phyloP scores from a whole-genome alignment of 2,329 filamentous ascomycete genomes.

The Mariannaea sp. region DNA sequence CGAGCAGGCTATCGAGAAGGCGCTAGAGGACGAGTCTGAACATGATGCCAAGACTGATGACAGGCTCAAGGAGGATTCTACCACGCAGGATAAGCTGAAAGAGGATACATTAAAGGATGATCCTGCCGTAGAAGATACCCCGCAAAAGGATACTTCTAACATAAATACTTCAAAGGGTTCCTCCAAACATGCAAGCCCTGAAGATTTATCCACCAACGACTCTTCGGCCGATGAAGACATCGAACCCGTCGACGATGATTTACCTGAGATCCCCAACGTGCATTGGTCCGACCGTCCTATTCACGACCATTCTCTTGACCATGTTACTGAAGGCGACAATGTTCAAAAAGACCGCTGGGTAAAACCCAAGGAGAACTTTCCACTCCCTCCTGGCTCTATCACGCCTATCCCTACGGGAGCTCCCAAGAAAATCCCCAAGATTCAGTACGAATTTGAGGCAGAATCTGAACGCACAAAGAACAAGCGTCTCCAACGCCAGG shows the following conservation, averaged over 20 bases:
- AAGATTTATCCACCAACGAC: background rate
- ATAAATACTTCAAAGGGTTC: constrained; percentile 2
- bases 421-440: constrained; percentile 71
- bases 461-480: constrained; percentile 66
- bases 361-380: constrained; percentile 76
- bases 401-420: constrained; percentile 76
- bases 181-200: background rate
- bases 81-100: constrained; percentile 7
- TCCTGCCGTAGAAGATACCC: background rate
- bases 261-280: constrained; percentile 29
- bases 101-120: constrained; percentile 5
- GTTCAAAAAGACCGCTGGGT: constrained; percentile 67
- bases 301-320: constrained; percentile 24
- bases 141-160: background rate
- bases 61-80: background rate
- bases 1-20: constrained; percentile 14
- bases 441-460: constrained; percentile 74
- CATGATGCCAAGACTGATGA: constrained; percentile 6
- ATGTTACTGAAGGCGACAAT: constrained; percentile 18
- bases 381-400: constrained; percentile 70
- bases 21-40: constrained; percentile 6
- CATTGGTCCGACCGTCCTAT: constrained; percentile 39
- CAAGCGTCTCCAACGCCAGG: constrained; percentile 67
- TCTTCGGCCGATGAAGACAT: background rate
- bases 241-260: constrained; percentile 12